Percentiles rank a stretch among this genome's conserved stretches.
Conservation (phyloP, 495 filamentous ascomycete species). For the Collariella sp. region DNA sequence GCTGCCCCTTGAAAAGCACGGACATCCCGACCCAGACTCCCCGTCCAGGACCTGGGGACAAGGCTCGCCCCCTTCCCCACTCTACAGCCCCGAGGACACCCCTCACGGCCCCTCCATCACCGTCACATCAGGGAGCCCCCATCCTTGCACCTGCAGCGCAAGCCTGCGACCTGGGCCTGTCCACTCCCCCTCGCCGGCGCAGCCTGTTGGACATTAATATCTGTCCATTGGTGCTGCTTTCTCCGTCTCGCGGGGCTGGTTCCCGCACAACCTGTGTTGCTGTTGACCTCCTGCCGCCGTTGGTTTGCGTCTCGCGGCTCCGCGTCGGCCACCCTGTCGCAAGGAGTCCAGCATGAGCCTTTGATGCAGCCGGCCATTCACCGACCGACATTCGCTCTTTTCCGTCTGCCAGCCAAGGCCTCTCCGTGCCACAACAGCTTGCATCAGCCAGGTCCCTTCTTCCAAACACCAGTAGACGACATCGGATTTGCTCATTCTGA, state of each 20-base stretch:
- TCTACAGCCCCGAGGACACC: conserved; percentile 17
- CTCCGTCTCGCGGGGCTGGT: background rate
- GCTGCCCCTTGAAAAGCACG: conserved; percentile 3
- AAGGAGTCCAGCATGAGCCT: conserved; percentile 20
- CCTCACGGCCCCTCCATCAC: conserved; percentile 27
- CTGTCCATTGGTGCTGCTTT: conserved; percentile 24
- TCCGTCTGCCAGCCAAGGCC: conserved; percentile 13
- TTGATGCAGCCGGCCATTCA: conserved; percentile 22
- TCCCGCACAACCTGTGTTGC: conserved; percentile 9
- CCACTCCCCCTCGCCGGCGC: background rate
- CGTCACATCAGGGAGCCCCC: conserved; percentile 24
- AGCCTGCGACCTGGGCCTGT: background rate
- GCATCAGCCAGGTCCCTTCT: background rate
- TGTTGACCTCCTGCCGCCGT: conserved; percentile 16
- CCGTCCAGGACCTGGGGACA: conserved; percentile 4
- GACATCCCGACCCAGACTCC: conserved; percentile 12
- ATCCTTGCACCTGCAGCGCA: conserved; percentile 27
- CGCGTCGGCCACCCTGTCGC: conserved; percentile 19
- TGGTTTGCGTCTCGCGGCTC: conserved; percentile 15
- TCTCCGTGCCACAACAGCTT: conserved; percentile 8
- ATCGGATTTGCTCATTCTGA: background rate
- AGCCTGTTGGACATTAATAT: conserved; percentile 24
- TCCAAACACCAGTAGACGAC: background rate
- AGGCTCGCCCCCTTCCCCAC: conserved; percentile 19
- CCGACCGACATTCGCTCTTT: conserved; percentile 13